A percentile compares a stretch with the other conserved stretches of the same genome.
phyloP scores from a whole-genome alignment of 2,329 filamentous ascomycete genomes.

The Alternaria triticina region DNA sequence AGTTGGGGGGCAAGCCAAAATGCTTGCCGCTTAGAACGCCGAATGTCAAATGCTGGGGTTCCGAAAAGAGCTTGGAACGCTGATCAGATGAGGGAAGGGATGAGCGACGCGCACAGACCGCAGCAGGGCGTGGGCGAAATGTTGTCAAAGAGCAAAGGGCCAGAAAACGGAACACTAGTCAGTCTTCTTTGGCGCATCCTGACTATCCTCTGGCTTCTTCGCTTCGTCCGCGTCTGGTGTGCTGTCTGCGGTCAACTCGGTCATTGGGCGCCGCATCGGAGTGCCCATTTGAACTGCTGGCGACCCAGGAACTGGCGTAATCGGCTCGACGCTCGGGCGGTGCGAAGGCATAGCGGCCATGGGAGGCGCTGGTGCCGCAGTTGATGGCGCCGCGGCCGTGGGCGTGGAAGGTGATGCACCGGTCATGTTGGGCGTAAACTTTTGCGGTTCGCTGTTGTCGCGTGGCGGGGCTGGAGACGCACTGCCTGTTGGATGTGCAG shows the following conservation, averaged over 20 bases:
- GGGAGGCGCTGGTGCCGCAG: constrained; percentile 15
- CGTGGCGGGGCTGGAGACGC: constrained; percentile 6
- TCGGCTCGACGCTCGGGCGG: constrained; percentile 45
- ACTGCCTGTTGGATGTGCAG: neutral
- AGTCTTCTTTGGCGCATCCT: neutral
- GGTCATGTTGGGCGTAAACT: constrained; percentile 38
- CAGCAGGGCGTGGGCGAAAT: neutral
- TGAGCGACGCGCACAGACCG: neutral
- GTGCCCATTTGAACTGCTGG: constrained; percentile 39
- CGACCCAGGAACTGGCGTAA: constrained; percentile 45
- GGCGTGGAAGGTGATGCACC: constrained; percentile 13
- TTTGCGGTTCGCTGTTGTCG: constrained; percentile 29
- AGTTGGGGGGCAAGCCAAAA: neutral
- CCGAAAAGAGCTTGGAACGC: neutral
- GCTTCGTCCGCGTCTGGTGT: constrained; percentile 13
- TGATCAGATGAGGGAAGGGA: neutral
- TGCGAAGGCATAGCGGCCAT: constrained; percentile 21
- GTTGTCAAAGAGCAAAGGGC: neutral
- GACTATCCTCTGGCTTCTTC: constrained; percentile 9
- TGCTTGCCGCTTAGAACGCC: neutral
- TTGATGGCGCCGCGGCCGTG: neutral
- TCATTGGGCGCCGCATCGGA: constrained; percentile 23
- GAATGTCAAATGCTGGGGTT: neutral
- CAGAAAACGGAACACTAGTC: constrained; percentile 8
- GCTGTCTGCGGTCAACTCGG: constrained; percentile 22